Evolutionary conservation across 768 basidiomycete genomes (phyloP), one percentile per base, ranked within the genome.

Genomic region (Basidioascus undulatus): DNA sequence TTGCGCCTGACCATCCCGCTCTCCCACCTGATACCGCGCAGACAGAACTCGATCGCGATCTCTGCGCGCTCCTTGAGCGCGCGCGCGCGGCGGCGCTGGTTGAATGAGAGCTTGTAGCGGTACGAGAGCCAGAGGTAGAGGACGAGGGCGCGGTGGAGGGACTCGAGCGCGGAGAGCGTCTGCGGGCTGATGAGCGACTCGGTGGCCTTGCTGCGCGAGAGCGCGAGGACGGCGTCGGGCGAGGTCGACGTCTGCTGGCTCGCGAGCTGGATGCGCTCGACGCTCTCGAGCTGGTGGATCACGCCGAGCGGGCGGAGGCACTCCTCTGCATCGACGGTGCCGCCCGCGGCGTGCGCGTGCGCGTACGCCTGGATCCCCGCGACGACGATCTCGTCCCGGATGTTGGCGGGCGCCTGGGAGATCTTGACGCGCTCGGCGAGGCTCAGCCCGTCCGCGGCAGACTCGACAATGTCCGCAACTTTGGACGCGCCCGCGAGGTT

Each of bases 51-150:
- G 51, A 87, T 64, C 12, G 65, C 72, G 27, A 53, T 51, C 59
- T 89, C 81, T 6, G 73, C 61, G 21, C 74, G 59, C 11, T 53
- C 53, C 54, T 83, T 80, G 34, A 81, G 50, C 13, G 53, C 58
- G 11, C 56, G 47, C 2, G 72, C 76, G 21, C 59, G 55, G 6
- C 59, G 53, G 25, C 65, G 59, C n/a, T 76, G 63, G 4, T 66
- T 57, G 55, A 77, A 94, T 7, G 72, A 63, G 39, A 81, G 62
- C 0, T 70, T 64, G 43, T 70, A 64, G 30, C 86, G 73, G 55
- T 70, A 73, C 16, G 65, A 63, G 47, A 86, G 63, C 89, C 89
- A 98, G 37, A 83, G 61, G 57, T 94, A 94, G 18, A 76, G 49
- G 12, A 75, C 72, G 23, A 82, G 51, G 24, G 70, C 59, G 50